These are phyloP conservation scores for Nicotiana attenuata DNA, from an alignment of 257 asterid genomes.

Conservation along the genomic window DNA sequence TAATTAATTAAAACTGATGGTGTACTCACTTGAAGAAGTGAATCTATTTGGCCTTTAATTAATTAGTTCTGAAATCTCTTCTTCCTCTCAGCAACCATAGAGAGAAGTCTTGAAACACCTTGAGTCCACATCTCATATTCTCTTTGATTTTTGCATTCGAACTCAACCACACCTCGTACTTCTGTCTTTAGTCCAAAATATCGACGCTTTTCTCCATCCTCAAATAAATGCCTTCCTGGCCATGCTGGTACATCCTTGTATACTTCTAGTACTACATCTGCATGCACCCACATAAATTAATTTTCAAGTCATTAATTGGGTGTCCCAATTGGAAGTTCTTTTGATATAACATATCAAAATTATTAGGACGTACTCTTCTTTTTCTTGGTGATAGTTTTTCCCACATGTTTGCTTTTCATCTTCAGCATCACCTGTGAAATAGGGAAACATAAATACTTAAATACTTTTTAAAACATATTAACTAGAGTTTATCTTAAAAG, in stretches of 20 bases:
- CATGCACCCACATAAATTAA: background rate
- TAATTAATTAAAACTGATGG: background rate
- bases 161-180: constrained; percentile 61
- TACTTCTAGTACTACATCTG: constrained; percentile 87
- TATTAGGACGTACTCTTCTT: constrained; percentile 57
- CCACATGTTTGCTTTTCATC: constrained; percentile 95
- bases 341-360: background rate
- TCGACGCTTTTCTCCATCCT: constrained; percentile 84
- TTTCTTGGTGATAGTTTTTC: constrained; percentile 82
- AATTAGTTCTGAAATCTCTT: constrained; percentile 4
- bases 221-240: constrained; percentile 92
- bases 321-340: background rate
- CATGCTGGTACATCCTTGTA: constrained; percentile 82
- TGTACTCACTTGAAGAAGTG: background rate
- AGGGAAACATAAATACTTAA: background rate
- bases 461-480: too few species aligned
- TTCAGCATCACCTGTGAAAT: constrained; percentile 80
- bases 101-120: constrained; percentile 44
- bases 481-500: too few species aligned
- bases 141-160: constrained; percentile 42
- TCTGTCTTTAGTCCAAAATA: constrained; percentile 85
- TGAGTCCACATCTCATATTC: constrained; percentile 51
- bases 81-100: constrained; percentile 33
- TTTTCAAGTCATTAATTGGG: background rate
- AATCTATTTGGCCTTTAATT: background rate